Evolutionary conservation across 345 rosid species (phyloP).

Genomic region (Aquilaria sinensis): DNA sequence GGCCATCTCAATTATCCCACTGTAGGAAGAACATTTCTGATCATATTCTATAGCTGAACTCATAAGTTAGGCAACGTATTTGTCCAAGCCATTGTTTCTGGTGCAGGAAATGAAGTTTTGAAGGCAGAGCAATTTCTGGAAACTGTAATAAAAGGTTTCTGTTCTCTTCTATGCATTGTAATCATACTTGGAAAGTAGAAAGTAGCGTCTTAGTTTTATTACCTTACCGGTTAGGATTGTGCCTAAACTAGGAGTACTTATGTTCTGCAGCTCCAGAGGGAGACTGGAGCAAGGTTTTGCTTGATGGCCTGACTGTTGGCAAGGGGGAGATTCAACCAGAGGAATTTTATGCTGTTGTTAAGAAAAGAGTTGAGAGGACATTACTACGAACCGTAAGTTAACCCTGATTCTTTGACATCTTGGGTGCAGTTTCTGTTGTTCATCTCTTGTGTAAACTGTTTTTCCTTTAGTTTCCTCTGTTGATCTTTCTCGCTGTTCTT

Average conservation of each 20-base stretch:
- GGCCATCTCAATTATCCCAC: no score
- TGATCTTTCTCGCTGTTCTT: constrained; percentile 1
- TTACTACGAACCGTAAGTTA: constrained; percentile 74
- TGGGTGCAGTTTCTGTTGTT: not conserved
- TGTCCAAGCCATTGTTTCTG: not conserved
- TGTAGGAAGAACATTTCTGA: no score
- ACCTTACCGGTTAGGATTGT: no score
- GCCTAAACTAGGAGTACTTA: not conserved
- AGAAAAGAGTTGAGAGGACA: constrained; percentile 71
- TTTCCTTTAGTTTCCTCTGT: not conserved
- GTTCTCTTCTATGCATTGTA: not conserved
- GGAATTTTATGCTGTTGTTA: constrained; percentile 60
- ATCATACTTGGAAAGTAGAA: not conserved
- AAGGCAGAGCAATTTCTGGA: constrained; percentile 75
- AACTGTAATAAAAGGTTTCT: constrained; percentile 64
- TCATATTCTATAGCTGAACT: no score
- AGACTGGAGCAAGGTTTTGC: constrained; percentile 71
- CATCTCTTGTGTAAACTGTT: constrained; percentile 1
- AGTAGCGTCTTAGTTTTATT: no score
- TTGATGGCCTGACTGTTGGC: constrained; percentile 60
- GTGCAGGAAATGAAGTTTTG: constrained; percentile 64
- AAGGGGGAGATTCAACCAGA: constrained; percentile 63
- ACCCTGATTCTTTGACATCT: not conserved
- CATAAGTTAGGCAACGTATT: no score
- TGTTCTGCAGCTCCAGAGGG: constrained; percentile 75